Conservation (phyloP, 2,329 filamentous ascomycete genomes). For the Penicillium sp. region DNA sequence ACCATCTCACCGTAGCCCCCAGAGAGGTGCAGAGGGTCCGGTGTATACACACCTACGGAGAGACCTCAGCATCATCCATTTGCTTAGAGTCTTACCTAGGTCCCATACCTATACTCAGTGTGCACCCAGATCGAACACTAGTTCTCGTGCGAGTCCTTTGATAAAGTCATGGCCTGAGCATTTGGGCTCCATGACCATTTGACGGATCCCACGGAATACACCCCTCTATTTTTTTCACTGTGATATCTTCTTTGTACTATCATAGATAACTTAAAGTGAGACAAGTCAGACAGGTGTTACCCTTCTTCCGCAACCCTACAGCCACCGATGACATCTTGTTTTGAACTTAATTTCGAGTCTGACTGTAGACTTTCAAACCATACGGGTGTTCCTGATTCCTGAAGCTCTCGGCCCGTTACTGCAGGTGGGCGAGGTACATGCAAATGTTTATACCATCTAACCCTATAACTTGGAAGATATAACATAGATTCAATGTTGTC, state of each 20-base stretch:
- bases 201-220: neutral
- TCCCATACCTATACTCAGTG: no score
- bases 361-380: neutral
- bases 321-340: neutral
- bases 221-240: neutral
- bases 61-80: neutral
- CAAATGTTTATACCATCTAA: neutral
- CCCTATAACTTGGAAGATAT: neutral
- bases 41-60: neutral
- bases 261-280: neutral
- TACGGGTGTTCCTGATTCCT: neutral
- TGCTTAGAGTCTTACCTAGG: neutral
- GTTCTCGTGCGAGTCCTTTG: neutral
- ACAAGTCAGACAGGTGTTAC: neutral
- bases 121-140: neutral
- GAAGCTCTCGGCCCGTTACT: neutral
- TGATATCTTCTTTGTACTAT: neutral
- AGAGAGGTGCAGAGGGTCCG: no score
- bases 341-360: neutral
- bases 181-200: neutral
- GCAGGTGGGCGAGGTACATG: neutral
- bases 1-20: neutral
- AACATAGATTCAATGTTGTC: neutral
- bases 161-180: neutral
- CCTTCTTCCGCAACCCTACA: neutral